Conservation (phyloP, 306 rosid species). For the Astragalus glycyphyllos region DNA sequence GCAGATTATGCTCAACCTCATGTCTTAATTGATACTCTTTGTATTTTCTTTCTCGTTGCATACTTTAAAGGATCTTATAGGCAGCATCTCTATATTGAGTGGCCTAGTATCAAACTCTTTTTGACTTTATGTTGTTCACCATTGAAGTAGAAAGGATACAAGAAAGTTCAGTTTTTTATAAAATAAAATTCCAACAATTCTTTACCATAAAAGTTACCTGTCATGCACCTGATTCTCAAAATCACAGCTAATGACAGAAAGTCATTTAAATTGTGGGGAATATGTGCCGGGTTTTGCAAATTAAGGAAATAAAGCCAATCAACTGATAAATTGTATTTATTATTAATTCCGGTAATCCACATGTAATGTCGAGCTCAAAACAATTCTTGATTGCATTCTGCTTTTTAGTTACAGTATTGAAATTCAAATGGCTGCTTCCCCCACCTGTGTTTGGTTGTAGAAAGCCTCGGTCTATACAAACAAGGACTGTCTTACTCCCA, state of each 20-base stretch:
- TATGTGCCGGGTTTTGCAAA: too few species aligned
- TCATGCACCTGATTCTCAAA: too few species aligned
- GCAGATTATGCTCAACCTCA: neutral
- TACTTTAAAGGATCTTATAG: too few species aligned
- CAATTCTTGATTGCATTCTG: neutral
- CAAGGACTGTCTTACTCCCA: slow-evolving; percentile 1
- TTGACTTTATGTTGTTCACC: too few species aligned
- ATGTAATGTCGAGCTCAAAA: slow-evolving; percentile 5
- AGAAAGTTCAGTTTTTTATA: too few species aligned
- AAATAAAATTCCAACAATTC: too few species aligned
- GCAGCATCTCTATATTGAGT: slow-evolving; percentile 5
- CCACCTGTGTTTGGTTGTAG: neutral
- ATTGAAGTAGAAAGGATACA: too few species aligned
- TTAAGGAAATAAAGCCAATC: neutral
- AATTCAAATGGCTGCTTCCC: neutral
- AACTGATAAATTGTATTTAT: neutral
- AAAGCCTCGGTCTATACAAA: slow-evolving; percentile 10
- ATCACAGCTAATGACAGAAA: too few species aligned
- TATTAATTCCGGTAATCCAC: neutral
- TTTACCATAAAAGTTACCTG: too few species aligned
- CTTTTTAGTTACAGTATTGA: neutral
- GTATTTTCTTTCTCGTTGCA: too few species aligned
- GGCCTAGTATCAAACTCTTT: neutral
- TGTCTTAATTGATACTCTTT: neutral
- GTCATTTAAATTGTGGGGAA: too few species aligned